Evolutionary conservation across 2,329 filamentous ascomycete genomes (phyloP).

Genomic region (Blumeria hordei): DNA sequence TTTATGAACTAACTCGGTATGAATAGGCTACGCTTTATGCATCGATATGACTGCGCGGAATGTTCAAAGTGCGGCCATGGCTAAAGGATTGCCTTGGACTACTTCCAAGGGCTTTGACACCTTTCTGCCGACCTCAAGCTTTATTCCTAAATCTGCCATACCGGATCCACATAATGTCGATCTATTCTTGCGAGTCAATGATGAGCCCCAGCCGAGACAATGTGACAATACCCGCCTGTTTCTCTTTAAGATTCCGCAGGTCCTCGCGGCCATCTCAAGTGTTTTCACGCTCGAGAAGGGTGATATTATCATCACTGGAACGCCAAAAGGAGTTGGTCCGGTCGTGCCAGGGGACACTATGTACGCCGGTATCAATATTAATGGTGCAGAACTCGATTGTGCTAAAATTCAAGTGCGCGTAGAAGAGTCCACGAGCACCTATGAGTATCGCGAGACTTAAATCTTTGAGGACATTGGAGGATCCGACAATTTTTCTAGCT

Average conservation of each 20-base stretch:
- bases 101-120: constrained; percentile 97
- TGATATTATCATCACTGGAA: constrained; percentile 88
- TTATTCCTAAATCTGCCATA: constrained; percentile 60
- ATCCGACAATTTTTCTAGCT: background rate
- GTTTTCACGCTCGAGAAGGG: constrained; percentile 87
- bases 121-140: constrained; percentile 65
- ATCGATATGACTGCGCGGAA: constrained; percentile 98
- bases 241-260: constrained; percentile 72
- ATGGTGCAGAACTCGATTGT: constrained; percentile 64
- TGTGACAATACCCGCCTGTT: constrained; percentile 79
- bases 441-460: constrained; percentile 47
- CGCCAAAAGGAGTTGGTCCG: constrained; percentile 79
- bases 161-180: constrained; percentile 73
- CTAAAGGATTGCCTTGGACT: constrained; percentile 85
- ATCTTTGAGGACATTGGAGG: background rate
- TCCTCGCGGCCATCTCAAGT: constrained; percentile 74
- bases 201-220: constrained; percentile 47
- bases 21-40: constrained; percentile 55
- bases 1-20: constrained; percentile 1
- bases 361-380: constrained; percentile 56
- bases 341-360: constrained; percentile 74
- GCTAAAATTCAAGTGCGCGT: constrained; percentile 65
- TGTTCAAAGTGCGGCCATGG: constrained; percentile 88
- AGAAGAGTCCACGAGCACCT: constrained; percentile 52
- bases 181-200: constrained; percentile 68